These are phyloP conservation scores for Kazachstania psychrophila DNA, from an alignment of 805 yeast genomes.

Conservation along the genomic window DNA sequence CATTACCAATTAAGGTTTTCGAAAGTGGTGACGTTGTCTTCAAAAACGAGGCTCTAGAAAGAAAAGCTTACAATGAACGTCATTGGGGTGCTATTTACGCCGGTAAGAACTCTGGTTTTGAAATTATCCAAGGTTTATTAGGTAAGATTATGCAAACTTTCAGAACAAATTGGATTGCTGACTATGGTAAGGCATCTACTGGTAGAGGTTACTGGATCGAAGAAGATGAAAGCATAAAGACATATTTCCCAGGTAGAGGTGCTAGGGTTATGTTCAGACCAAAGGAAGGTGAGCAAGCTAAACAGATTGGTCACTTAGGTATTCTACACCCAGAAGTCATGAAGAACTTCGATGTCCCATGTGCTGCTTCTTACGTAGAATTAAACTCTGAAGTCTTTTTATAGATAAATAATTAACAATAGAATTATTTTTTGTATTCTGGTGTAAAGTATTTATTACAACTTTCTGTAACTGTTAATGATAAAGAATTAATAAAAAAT, in stretches of 20 bases:
- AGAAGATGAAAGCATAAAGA: slow-evolving; percentile 53
- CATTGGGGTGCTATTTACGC: slow-evolving; percentile 91
- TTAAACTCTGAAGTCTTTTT: slow-evolving; percentile 81
- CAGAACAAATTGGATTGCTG: slow-evolving; percentile 75
- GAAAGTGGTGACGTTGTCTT: slow-evolving; percentile 92
- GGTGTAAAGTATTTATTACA: too few relatives aligned
- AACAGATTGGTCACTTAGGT: slow-evolving; percentile 76
- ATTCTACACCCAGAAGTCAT: slow-evolving; percentile 93
- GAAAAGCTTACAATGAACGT: slow-evolving; percentile 86
- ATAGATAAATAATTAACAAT: too few relatives aligned
- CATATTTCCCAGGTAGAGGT: slow-evolving; percentile 96
- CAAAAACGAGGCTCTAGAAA: slow-evolving; percentile 70
- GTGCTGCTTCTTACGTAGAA: slow-evolving; percentile 87
- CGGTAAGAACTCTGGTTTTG: slow-evolving; percentile 94
- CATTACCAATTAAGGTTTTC: slow-evolving; percentile 88
- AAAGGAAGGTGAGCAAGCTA: slow-evolving; percentile 45
- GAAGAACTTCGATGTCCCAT: slow-evolving; percentile 78
- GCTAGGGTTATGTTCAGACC: slow-evolving; percentile 75
- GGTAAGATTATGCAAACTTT: slow-evolving; percentile 95
- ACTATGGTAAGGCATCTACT: slow-evolving; percentile 35
- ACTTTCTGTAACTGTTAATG: not conserved
- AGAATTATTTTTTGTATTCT: too few relatives aligned
- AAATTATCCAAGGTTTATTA: slow-evolving; percentile 83
- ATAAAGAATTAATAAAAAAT: too few relatives aligned
- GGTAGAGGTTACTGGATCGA: slow-evolving; percentile 84